A percentile compares a stretch with the other conserved stretches of the same genome.
phyloP scores from a whole-genome alignment of 352 stramenopile species.

The Aphanomyces astaci region DNA sequence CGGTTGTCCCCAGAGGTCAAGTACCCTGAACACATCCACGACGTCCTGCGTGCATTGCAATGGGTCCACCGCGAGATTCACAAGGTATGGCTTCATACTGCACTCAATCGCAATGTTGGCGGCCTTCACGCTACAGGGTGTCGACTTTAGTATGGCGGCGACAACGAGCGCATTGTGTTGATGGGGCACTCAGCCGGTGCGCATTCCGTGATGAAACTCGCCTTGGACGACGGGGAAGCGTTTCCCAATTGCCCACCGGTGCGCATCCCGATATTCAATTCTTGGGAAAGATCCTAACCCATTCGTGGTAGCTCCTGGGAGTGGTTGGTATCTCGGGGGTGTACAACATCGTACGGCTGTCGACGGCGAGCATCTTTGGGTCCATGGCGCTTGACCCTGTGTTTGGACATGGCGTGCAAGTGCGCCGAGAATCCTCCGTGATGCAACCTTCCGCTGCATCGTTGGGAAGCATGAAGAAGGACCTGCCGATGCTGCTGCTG shows the following conservation, averaged over 20 bases:
- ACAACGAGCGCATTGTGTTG: conserved; percentile 48
- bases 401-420: conserved; percentile 56
- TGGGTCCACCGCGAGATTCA: conserved; percentile 62
- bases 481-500: conserved; percentile 41
- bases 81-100: conserved; percentile 33
- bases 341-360: conserved; percentile 78
- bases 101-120: not conserved
- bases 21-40: conserved; percentile 58
- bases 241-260: not conserved
- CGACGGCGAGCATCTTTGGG: conserved; percentile 65
- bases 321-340: conserved; percentile 73
- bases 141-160: conserved; percentile 74
- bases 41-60: conserved; percentile 48
- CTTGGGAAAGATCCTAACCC: conserved; percentile 25
- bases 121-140: too few relatives aligned
- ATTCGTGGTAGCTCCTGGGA: conserved; percentile 38
- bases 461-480: conserved; percentile 29
- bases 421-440: conserved; percentile 60
- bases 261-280: conserved; percentile 30
- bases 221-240: conserved; percentile 44
- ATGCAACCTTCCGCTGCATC: conserved; percentile 26
- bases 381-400: conserved; percentile 50
- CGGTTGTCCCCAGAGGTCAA: conserved; percentile 63
- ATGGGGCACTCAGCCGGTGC: conserved; percentile 73
- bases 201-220: conserved; percentile 62